Evolutionary conservation across 106 monocot species (phyloP).

Genomic region (Narthecium ossifragum): DNA sequence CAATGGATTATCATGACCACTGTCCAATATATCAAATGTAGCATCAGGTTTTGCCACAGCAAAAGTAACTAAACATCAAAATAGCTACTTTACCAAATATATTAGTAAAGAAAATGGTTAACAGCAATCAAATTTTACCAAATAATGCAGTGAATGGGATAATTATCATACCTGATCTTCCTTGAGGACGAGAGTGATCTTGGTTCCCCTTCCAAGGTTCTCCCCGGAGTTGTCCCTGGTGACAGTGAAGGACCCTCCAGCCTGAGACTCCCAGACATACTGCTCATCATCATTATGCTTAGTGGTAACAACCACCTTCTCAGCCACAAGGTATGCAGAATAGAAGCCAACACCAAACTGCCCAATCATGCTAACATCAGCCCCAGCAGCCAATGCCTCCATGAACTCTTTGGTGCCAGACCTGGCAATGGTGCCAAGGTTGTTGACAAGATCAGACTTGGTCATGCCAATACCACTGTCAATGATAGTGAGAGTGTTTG

Average conservation of each 20-base stretch:
- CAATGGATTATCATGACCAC: no score
- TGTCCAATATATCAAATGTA: no score
- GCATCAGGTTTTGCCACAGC: no score
- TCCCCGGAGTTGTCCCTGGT: slow-evolving; percentile 17
- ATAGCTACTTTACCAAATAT: no score
- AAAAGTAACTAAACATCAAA: no score
- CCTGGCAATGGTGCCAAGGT: slow-evolving; percentile 24
- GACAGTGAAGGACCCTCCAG: no score
- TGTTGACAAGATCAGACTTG: slow-evolving; percentile 32
- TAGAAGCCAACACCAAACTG: no score
- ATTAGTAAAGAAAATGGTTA: no score
- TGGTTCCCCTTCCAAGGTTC: slow-evolving; percentile 22
- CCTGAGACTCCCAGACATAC: slow-evolving; percentile 11
- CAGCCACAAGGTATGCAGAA: slow-evolving; percentile 18
- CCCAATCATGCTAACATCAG: slow-evolving; percentile 31
- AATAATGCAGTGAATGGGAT: no score
- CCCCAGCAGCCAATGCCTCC: slow-evolving; percentile 25
- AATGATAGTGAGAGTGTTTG: slow-evolving; percentile 23
- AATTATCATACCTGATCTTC: slow-evolving; percentile 26
- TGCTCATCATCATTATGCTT: slow-evolving; percentile 28
- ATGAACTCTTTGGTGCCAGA: slow-evolving; percentile 32
- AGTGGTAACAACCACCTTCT: slow-evolving; percentile 27
- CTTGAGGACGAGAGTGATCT: slow-evolving; percentile 29
- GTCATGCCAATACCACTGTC: slow-evolving; percentile 32
- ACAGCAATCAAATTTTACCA: no score